Percentiles rank a stretch among this genome's conserved stretches.
Conservation (phyloP, 495 filamentous ascomycete genomes). For the Tuber umbilicatum region DNA sequence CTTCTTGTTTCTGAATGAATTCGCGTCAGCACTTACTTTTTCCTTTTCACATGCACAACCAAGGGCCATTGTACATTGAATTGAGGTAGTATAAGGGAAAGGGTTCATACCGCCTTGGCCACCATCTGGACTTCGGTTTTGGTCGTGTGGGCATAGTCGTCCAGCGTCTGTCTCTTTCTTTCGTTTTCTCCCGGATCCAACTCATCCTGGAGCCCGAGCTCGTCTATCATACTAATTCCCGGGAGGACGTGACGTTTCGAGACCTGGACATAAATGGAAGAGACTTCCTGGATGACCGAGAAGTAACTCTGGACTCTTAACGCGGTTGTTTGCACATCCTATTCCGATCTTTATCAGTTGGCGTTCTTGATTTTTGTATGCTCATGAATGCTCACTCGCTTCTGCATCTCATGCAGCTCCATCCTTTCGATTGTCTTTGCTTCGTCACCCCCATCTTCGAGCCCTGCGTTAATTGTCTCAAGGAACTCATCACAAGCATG, state of each 20-base stretch:
- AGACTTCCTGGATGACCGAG: conserved; percentile 6
- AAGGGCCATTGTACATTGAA: neutral
- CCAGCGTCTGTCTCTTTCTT: neutral
- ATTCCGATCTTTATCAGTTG: neutral
- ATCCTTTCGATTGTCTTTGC: neutral
- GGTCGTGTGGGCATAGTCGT: neutral
- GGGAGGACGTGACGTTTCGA: conserved; percentile 10
- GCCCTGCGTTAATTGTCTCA: neutral
- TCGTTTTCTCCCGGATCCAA: neutral
- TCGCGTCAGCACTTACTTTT: neutral
- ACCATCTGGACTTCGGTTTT: neutral
- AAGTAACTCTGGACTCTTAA: conserved; percentile 6
- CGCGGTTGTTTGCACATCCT: conserved; percentile 5
- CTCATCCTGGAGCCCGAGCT: conserved; percentile 1
- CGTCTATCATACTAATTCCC: conserved; percentile 10
- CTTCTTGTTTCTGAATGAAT: neutral
- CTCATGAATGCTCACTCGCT: neutral
- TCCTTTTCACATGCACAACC: neutral
- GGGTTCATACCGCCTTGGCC: neutral
- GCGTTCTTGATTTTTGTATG: neutral
- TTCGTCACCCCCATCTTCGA: neutral
- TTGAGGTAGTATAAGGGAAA: neutral
- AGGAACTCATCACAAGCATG: neutral
- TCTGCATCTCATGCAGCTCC: neutral
- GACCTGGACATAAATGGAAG: conserved; percentile 7